Evolutionary conservation across 2,329 filamentous ascomycete species (phyloP).

Genomic region (Colletotrichum phormii): DNA sequence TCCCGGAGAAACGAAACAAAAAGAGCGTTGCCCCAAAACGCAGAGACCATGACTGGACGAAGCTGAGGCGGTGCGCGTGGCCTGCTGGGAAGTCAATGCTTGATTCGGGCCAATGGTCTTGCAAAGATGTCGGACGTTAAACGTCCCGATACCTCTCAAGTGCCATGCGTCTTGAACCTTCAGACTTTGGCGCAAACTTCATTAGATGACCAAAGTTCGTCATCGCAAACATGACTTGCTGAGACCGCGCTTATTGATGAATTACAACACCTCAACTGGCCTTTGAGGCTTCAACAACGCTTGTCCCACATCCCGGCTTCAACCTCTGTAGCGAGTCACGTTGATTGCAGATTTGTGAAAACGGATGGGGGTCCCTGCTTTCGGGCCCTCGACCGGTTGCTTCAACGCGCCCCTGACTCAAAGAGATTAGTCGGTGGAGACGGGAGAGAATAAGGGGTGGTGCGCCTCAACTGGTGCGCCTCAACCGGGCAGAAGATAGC

Average conservation of each 20-base stretch:
- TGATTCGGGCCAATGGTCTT: background rate
- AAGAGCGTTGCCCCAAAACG: slow-evolving; percentile 2
- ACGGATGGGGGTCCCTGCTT: slow-evolving; percentile 13
- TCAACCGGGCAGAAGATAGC: background rate
- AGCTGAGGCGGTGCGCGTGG: slow-evolving; percentile 16
- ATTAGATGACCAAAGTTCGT: slow-evolving; percentile 3
- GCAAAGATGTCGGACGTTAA: background rate
- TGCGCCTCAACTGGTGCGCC: slow-evolving; percentile 16
- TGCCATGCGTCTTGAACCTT: slow-evolving; percentile 9
- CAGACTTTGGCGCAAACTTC: slow-evolving; percentile 2
- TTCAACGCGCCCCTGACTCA: background rate
- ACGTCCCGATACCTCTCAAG: slow-evolving; percentile 8
- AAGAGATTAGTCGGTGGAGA: slow-evolving; percentile 29
- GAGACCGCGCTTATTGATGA: background rate
- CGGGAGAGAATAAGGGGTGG: slow-evolving; percentile 9
- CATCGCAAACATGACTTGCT: background rate
- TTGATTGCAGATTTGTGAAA: slow-evolving; percentile 24
- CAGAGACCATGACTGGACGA: slow-evolving; percentile 22
- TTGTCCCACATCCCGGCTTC: slow-evolving; percentile 10
- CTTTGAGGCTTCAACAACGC: background rate
- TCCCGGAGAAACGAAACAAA: slow-evolving; percentile 15
- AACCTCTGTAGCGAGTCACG: slow-evolving; percentile 6
- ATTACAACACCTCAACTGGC: background rate
- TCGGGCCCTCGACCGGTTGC: background rate
- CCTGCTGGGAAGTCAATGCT: slow-evolving; percentile 7